Evolutionary conservation across 192 early-diverging fungal species (phyloP).

Genomic region (Entomortierella parvispora): DNA sequence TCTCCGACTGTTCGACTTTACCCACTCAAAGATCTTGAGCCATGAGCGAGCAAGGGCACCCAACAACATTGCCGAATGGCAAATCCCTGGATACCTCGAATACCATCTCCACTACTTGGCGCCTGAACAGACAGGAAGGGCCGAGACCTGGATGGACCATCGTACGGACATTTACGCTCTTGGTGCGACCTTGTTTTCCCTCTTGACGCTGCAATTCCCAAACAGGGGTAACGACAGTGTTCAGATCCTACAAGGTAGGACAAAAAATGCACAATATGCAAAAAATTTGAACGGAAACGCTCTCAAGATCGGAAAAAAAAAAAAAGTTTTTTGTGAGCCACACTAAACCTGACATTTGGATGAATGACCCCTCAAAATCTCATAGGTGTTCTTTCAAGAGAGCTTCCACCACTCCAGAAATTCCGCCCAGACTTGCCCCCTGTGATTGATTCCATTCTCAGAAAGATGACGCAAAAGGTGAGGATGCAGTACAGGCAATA

Average conservation of each 20-base stretch:
- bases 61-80: constrained; percentile 48
- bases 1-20: constrained; percentile 43
- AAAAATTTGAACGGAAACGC: no score
- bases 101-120: constrained; percentile 44
- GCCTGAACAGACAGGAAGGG: constrained; percentile 47
- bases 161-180: constrained; percentile 48
- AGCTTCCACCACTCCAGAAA: constrained; percentile 25
- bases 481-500: no score
- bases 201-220: constrained; percentile 46
- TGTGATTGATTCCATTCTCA: constrained; percentile 36
- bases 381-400: constrained; percentile 34
- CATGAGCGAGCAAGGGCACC: constrained; percentile 46
- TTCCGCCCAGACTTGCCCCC: constrained; percentile 46
- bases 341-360: neutral
- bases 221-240: constrained; percentile 46
- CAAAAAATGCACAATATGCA: no score
- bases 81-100: constrained; percentile 41
- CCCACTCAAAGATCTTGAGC: constrained; percentile 45
- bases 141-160: constrained; percentile 52
- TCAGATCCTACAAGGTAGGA: constrained; percentile 45
- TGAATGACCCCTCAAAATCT: no score
- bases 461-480: constrained; percentile 52
- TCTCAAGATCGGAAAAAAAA: no score
- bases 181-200: constrained; percentile 33
- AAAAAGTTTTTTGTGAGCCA: neutral